Conservation (phyloP, 345 rosid species). For the Brassica carinata region DNA sequence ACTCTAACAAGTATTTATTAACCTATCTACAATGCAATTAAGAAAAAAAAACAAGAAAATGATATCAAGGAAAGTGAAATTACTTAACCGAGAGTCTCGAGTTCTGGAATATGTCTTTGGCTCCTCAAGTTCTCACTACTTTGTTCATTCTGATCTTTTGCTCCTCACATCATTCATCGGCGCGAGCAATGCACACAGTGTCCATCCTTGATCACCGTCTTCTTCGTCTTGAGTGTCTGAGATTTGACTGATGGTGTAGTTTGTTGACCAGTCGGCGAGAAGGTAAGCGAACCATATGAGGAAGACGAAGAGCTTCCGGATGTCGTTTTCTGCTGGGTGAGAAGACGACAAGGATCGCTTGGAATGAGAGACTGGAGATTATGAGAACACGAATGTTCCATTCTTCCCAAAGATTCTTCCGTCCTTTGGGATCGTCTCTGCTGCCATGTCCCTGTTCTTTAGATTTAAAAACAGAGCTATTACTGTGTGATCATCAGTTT, state of each 20-base stretch:
- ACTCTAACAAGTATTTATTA: too few species aligned
- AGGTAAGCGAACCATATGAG: conserved; percentile 13
- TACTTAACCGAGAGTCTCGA: too few species aligned
- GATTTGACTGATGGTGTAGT: neutral
- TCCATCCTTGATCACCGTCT: too few species aligned
- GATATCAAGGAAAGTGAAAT: too few species aligned
- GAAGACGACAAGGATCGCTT: neutral
- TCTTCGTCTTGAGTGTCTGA: too few species aligned
- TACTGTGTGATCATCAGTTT: neutral
- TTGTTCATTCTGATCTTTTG: too few species aligned
- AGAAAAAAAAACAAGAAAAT: too few species aligned
- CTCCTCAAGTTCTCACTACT: too few species aligned
- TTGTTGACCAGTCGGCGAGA: conserved; percentile 15
- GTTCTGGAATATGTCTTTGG: too few species aligned
- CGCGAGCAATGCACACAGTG: too few species aligned
- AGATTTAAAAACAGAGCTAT: neutral
- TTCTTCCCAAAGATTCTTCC: neutral
- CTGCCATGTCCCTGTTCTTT: neutral
- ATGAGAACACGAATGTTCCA: conserved; percentile 9
- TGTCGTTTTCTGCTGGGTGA: neutral
- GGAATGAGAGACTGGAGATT: conserved; percentile 11
- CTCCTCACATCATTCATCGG: too few species aligned
- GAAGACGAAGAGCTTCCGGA: neutral
- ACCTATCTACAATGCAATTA: too few species aligned
- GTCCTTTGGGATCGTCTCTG: neutral